Evolutionary conservation across 805 yeast species (phyloP).

Genomic region (Lachancea sp.): DNA sequence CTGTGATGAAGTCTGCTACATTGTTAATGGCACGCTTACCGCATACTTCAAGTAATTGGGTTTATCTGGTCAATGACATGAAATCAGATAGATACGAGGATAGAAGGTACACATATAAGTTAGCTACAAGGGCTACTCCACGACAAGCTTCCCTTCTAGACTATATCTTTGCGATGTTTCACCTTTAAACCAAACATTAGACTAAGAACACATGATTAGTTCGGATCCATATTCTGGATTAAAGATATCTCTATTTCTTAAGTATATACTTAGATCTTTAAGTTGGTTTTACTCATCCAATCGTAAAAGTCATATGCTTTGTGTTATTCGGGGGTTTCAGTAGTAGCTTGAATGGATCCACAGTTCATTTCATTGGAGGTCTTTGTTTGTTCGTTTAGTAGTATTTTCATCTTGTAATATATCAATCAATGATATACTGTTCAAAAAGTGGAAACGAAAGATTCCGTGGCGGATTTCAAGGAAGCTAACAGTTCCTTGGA

Average conservation of each 20-base stretch:
- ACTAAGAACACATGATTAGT: background rate
- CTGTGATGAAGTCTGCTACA: too few relatives aligned
- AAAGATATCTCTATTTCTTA: constrained; percentile 4
- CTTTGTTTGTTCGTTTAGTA: background rate
- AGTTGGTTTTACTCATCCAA: constrained; percentile 14
- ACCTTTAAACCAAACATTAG: too few relatives aligned
- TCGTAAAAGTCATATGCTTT: constrained; percentile 17
- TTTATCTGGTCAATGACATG: too few relatives aligned
- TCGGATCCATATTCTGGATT: constrained; percentile 2
- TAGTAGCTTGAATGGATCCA: constrained; percentile 1
- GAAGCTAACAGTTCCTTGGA: constrained; percentile 78
- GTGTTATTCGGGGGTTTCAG: constrained; percentile 2
- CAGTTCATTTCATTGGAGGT: background rate
- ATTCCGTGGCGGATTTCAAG: constrained; percentile 87
- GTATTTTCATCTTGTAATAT: background rate
- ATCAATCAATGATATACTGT: constrained; percentile 9
- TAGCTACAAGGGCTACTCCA: too few relatives aligned
- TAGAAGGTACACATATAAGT: too few relatives aligned
- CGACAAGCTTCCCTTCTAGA: too few relatives aligned
- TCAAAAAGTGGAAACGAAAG: constrained; percentile 87
- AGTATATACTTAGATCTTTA: constrained; percentile 13
- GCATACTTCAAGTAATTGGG: too few relatives aligned
- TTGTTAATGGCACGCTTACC: too few relatives aligned
- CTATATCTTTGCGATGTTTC: too few relatives aligned
- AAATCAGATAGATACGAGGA: too few relatives aligned